Evolutionary conservation across 495 filamentous ascomycete species (phyloP), one percentile per base, ranked within the genome.

Genomic region (Bombardia bombarda): DNA sequence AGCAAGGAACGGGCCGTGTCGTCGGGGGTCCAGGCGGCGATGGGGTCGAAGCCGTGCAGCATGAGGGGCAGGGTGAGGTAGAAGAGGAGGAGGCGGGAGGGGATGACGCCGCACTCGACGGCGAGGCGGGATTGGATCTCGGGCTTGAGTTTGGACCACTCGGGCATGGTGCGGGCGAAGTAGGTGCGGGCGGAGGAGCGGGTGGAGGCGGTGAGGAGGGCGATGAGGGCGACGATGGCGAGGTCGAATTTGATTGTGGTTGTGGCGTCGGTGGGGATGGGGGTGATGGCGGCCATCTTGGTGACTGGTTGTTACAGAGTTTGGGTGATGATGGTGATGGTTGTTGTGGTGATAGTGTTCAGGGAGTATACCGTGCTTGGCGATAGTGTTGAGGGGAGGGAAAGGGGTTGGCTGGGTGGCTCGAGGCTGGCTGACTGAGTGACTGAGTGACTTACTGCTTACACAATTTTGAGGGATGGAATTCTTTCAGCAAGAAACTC

Each of bases 21-120:
- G 13, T 38, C 20, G 21, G 20, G 12, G 18, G 35, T 38, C 35
- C 35, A 38, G 9, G 9, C 4, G 4, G 23, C 35, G 20, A 24
- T 38, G 35, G 35, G 35, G 7, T 19, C 19, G 21, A 38, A 38
- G 8, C 35, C 35, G 7, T 21, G 7, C 8, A 38, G 8, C 35
- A 38, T 38, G 35, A 38, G 8, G 3, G 35, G 35, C 18, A 38
- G 35, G 3, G 35, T 38, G 20, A 38, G 20, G 35, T 25, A 38
- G 21, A 24, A 38, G 4, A 38, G 20, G 10, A 38, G 20, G n/a
- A 38, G 13, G 8, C 35, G 35, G 7, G 35, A 38, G 12, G 35
- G 35, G 35, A 38, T 38, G 7, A 38, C 35, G 35, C 20, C 35
- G 7, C 23, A 19, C 35, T 38, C 35, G 35, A 38, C 35, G 20